phyloP scores from a whole-genome alignment of 768 basidiomycete genomes.

The Podaxis rugospora region DNA sequence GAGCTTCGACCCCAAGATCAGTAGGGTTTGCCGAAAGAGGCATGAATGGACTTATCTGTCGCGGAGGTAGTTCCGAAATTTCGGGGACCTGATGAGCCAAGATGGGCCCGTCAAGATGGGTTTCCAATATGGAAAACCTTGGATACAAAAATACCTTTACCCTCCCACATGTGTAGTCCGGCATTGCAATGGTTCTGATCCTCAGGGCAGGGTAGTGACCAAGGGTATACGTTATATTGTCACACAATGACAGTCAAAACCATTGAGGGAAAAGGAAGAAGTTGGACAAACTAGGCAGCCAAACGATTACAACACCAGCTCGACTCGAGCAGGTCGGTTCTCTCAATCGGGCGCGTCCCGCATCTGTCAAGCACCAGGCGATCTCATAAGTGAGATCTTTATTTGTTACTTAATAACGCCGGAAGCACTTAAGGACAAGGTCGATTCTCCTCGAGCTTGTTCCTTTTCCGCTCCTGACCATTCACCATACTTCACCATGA shows the following conservation, averaged over 20 bases:
- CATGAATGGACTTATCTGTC: conserved; percentile 25
- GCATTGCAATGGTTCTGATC: conserved; percentile 25
- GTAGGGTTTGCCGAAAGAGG: conserved; percentile 11
- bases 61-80: conserved; percentile 34
- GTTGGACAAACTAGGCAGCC: conserved; percentile 12
- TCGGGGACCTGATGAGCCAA: conserved; percentile 20
- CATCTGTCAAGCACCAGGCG: conserved; percentile 35
- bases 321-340: conserved; percentile 13
- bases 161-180: conserved; percentile 28
- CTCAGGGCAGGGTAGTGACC: conserved; percentile 36
- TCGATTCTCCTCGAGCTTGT: conserved; percentile 42
- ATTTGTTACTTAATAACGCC: conserved; percentile 58
- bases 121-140: conserved; percentile 27
- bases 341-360: conserved; percentile 31
- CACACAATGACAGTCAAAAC: conserved; percentile 26
- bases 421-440: conserved; percentile 49
- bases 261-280: conserved; percentile 10
- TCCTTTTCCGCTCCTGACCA: conserved; percentile 38
- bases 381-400: conserved; percentile 38
- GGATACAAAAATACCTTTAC: conserved; percentile 26
- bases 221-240: conserved; percentile 14
- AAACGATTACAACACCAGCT: conserved; percentile 10
- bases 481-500: conserved; percentile 32
- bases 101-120: conserved; percentile 25
- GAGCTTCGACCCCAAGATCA: conserved; percentile 28